Evolutionary conservation across 495 filamentous ascomycete species (phyloP), one percentile per base, ranked within the genome.

Genomic region (Tuber aestivum): DNA sequence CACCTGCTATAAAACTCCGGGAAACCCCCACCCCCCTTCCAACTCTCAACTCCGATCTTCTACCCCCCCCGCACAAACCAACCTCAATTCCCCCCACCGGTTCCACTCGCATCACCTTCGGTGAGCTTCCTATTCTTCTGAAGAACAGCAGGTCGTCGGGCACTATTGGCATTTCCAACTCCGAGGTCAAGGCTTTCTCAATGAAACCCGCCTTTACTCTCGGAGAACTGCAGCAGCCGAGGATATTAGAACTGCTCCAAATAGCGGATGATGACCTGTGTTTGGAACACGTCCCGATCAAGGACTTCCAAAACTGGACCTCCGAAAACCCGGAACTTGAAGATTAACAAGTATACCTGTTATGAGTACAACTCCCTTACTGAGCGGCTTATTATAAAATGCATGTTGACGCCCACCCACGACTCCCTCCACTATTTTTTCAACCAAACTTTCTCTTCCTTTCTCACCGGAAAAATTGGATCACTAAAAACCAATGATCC

Each of bases 61-160:
- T 50, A 50, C 48, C 48, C 48, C 48, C 48, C 7, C 23, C 8
- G 10, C 21, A n/a, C 48, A n/a, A 50, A 50, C 48, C 48, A 50
- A 50, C 1, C 23, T 9, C 48, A 50, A 50, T 23, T 7, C 21
- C 5, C 48, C 48, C 94, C 95, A 6, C 89, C 90, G 40, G 81
- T 77, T 73, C 85, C 85, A 23, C 79, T 82, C 79, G 97, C 94
- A 81, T 94, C 97, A 27, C 92, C 93, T 78, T 97, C 93, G 3
- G 88, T 90, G 79, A 99, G 97, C 75, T 93, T 94, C 78, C 91
- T 87, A 81, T 90, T 92, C 85, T 97, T 97, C 79, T 94, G 91
- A 45, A 96, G 82, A 79, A 72, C n/a, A n/a, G n/a, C 85, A 82
- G n/a, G 86, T 84, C 23, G 71, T 76, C 79, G 72, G 75, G 80